Base-by-base conservation (phyloP, 73 alveolate genomes). In the Diophrys sp. region DNA sequence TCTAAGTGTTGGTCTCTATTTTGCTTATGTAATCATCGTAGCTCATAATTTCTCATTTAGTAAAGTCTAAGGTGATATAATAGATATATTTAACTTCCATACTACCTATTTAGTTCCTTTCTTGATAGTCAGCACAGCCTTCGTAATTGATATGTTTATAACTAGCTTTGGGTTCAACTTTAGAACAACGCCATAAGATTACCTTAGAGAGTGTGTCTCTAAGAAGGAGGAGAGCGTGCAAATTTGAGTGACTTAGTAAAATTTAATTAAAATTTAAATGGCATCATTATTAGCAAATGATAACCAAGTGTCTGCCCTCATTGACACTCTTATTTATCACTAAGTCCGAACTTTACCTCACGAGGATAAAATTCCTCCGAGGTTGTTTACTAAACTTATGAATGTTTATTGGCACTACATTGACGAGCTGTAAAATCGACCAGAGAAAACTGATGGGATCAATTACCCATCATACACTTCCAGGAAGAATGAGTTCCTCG, bases 1-100 rank as follows among this genome's bases (percentile, higher is more conserved):
- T 0, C 75, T 81, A 14, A 73, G 90, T 27, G 30, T 91, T 1
- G 87, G 87, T 24, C 71, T 89, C 70, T 91, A 91, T 75, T 74
- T 79, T 27, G 87, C 90, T 14, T 91, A 79, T 75, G 76, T 79
- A 8, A 5, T 44, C 18, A 84, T 89, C 84, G 82, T 75, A 2
- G 54, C 92, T 1, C 56, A 91, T 27, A 75, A 56, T 18, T 34
- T 81, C 14, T 56, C 75, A 25, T 79, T 85, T 33, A 57, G 82
- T 2, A 34, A 71, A 14, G 79, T 85, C 28, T 78, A 78, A 25
- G 23, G 2, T 1, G 29, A 85, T 25, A 72, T 57, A 31, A 34
- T 30, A 0, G 56, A 29, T 11, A 73, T 79, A 0, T 75, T 69
- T 56, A 0, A 29, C 23, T 71, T 83, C 11, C 89, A 88, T 14